Percentiles rank a stretch among this genome's conserved stretches.
These are phyloP conservation scores for Phytophthora pisi DNA, from an alignment of 352 stramenopile genomes.

Conservation along the genomic window DNA sequence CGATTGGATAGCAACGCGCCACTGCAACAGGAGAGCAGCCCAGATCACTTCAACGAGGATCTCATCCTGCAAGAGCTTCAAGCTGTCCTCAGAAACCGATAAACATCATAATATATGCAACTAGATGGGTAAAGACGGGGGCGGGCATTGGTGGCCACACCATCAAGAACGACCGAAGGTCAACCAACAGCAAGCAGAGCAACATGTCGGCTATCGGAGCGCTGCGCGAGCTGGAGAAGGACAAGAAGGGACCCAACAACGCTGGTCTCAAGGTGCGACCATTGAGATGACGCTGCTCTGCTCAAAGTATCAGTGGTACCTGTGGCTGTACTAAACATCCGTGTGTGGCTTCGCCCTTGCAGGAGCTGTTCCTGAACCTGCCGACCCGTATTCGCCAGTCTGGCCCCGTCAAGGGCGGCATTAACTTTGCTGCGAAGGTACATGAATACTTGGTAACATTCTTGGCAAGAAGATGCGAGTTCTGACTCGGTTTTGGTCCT, in stretches of 20 bases:
- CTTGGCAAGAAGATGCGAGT: background rate
- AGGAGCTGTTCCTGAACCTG: constrained; percentile 77
- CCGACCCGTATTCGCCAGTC: constrained; percentile 72
- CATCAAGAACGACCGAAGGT: constrained; percentile 29
- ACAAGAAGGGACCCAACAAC: constrained; percentile 76
- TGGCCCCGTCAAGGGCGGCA: constrained; percentile 59
- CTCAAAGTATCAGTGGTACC: background rate
- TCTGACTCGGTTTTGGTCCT: constrained; percentile 17
- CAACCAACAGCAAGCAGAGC: constrained; percentile 4
- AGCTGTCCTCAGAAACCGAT: constrained; percentile 29
- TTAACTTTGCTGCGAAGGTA: constrained; percentile 65
- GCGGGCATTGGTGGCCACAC: constrained; percentile 46
- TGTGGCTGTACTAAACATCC: constrained; percentile 8
- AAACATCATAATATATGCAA: constrained; percentile 29
- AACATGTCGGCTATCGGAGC: constrained; percentile 86
- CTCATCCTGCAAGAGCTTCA: constrained; percentile 39
- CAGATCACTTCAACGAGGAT: constrained; percentile 29
- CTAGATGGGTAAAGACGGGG: constrained; percentile 4
- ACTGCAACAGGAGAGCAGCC: constrained; percentile 4
- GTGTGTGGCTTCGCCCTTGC: constrained; percentile 9
- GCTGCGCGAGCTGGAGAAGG: constrained; percentile 84
- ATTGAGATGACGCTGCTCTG: background rate
- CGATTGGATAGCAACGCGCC: background rate
- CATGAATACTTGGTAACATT: background rate
- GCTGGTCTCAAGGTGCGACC: constrained; percentile 55